Evolutionary conservation across 1,284 basidiomycete genomes (phyloP), one percentile per base, ranked within the genome.

Genomic region (Cryptococcus hybrid): DNA sequence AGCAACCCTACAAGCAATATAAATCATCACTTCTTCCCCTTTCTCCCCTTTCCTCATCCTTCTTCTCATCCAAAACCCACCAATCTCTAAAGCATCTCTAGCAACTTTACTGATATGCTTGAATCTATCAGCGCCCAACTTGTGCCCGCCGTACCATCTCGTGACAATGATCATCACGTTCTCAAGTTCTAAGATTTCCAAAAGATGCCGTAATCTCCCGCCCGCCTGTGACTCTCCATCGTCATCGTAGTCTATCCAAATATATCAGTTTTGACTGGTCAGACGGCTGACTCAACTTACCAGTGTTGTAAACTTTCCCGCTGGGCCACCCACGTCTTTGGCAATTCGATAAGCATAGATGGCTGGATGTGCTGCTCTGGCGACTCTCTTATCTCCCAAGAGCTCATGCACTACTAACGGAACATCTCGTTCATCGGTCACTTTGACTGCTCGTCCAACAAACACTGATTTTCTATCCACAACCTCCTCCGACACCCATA

Each of bases 171-270:
- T 88, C 5, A 95, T 80, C 7, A 93, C 88, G 66, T 92, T 86
- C 52, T 71, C 68, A 3, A 74, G 56, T 52, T 72, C 92, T 53
- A 96, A 75, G 46, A 95, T 92, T 60, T 93, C 90, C 5, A 96
- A 78, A 1, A 96, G 81, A 74, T 95, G 92, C 1, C 89, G 89
- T 30, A 96, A 78, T 2, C 92, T 84, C 37, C 87, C 85, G 5
- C 93, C 92, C 6, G 93, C 93, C 1, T 91, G 91, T 0, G 88
- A 87, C 77, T 97, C 93, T 1, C 92, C 90, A 61, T 96, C 90
- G 61, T 97, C 93, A 61, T 94, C 90, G 61, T 94, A 93, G 71
- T 96, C 92, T 93, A 46, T 6, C 6, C 7, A 37, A 15, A 47
- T 42, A 9, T 35, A 36, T 12, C 36, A 47, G 34, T 15, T 43